These are phyloP conservation scores for Oryza longistaminata DNA, from an alignment of 176 grass and related monocot genomes.

Conservation along the genomic window DNA sequence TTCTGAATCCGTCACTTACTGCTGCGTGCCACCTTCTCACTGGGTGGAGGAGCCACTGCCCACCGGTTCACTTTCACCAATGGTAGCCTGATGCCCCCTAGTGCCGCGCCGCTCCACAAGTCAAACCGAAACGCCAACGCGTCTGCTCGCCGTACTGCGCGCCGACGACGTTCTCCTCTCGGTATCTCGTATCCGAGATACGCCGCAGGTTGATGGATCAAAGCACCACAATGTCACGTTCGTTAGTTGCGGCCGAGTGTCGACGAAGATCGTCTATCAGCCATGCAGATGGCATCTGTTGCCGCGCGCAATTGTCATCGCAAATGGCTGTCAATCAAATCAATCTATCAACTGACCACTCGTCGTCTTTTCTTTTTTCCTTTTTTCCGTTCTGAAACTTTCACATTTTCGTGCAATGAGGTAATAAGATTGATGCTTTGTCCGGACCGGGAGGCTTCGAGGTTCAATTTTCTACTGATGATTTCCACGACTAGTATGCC, in stretches of 20 bases:
- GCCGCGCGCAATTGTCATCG: background rate
- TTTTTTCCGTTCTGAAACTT: background rate
- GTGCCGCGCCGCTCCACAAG: too few relatives aligned
- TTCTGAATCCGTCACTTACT: too few relatives aligned
- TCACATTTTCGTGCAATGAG: background rate
- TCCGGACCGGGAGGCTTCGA: background rate
- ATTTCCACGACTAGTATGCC: background rate
- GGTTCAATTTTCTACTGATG: background rate
- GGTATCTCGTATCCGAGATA: too few relatives aligned
- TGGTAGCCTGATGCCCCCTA: too few relatives aligned
- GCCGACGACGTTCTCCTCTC: too few relatives aligned
- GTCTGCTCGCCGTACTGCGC: too few relatives aligned
- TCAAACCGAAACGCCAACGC: background rate
- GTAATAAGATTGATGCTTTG: background rate
- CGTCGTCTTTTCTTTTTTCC: background rate
- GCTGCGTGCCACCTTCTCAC: too few relatives aligned
- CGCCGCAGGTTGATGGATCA: too few relatives aligned
- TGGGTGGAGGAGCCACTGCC: too few relatives aligned
- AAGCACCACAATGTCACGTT: background rate
- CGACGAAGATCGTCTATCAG: too few relatives aligned
- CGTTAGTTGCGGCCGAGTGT: background rate
- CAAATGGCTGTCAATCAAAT: background rate
- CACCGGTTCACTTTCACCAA: too few relatives aligned
- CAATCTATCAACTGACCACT: background rate
- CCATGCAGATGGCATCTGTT: background rate